Evolutionary conservation across 1,139 yeast species (phyloP).

Genomic region (Cylindricascospora bacillispora): DNA sequence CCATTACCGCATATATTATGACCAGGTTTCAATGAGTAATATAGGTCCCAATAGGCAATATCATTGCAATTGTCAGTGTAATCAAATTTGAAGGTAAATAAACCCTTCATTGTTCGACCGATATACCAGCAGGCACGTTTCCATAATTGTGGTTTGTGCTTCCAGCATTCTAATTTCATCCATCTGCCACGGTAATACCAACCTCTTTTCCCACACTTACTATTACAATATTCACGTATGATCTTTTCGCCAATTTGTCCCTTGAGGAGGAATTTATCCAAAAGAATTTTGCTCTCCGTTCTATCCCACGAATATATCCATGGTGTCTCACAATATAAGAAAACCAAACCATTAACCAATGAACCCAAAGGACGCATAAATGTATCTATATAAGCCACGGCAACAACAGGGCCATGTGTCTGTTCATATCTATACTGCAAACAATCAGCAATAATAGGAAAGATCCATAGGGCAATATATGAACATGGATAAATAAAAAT

Average conservation of each 20-base stretch:
- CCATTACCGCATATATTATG: slow-evolving; percentile 2
- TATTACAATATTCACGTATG: slow-evolving; percentile 14
- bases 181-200: slow-evolving; percentile 24
- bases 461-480: slow-evolving; percentile 65
- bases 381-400: slow-evolving; percentile 58
- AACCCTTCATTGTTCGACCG: slow-evolving; percentile 12
- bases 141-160: slow-evolving; percentile 16
- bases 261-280: slow-evolving; percentile 13
- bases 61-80: slow-evolving; percentile 20
- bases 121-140: slow-evolving; percentile 19
- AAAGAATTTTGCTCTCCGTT: slow-evolving; percentile 15
- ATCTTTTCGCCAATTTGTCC: slow-evolving; percentile 20
- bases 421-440: slow-evolving; percentile 43
- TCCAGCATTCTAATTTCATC: slow-evolving; percentile 19
- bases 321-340: slow-evolving; percentile 66
- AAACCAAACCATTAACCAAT: slow-evolving; percentile 63
- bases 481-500: slow-evolving; percentile 79
- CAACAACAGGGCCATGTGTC: slow-evolving; percentile 39
- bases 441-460: slow-evolving; percentile 63
- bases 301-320: slow-evolving; percentile 36
- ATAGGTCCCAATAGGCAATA: slow-evolving; percentile 15
- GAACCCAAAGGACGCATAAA: slow-evolving; percentile 76
- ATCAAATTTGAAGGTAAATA: slow-evolving; percentile 8
- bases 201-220: slow-evolving; percentile 19
- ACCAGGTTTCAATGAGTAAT: slow-evolving; percentile 7